These are phyloP conservation scores for Trifolium repens DNA, from an alignment of 306 rosid species.

Conservation along the genomic window DNA sequence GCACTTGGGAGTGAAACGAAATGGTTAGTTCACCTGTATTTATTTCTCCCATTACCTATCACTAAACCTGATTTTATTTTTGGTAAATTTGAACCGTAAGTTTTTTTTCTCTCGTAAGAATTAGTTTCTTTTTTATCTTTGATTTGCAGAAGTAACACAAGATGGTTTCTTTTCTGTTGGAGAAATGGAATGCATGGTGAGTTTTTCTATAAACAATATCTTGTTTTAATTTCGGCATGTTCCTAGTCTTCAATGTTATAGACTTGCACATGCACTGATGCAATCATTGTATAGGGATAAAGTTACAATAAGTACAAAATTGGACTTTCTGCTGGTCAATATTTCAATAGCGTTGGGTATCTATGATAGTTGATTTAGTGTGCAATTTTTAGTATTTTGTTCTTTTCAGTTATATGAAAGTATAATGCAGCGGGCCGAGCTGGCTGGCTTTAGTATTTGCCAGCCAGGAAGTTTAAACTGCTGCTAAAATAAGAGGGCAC, in stretches of 20 bases:
- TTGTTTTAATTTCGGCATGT: slow-evolving; percentile 21
- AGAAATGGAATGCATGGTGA: slow-evolving; percentile 99
- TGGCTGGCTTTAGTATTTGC: slow-evolving; percentile 65
- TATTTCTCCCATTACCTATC: slow-evolving; percentile 8
- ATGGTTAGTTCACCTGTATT: slow-evolving; percentile 60
- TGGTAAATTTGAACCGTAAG: slow-evolving; percentile 8
- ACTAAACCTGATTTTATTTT: slow-evolving; percentile 29
- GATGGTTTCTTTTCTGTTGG: slow-evolving; percentile 99
- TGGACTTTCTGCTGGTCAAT: background rate
- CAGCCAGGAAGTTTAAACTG: slow-evolving; percentile 73
- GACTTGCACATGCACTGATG: slow-evolving; percentile 24
- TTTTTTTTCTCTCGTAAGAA: slow-evolving; percentile 7
- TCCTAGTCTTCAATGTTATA: slow-evolving; percentile 25
- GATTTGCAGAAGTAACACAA: slow-evolving; percentile 87
- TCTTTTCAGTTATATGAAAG: background rate
- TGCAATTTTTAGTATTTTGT: slow-evolving; percentile 3
- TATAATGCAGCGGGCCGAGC: slow-evolving; percentile 78
- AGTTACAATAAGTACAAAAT: slow-evolving; percentile 5
- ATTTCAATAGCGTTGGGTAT: slow-evolving; percentile 21
- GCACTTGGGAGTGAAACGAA: slow-evolving; percentile 94
- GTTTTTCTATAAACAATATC: slow-evolving; percentile 45
- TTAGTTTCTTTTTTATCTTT: slow-evolving; percentile 41
- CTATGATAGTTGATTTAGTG: slow-evolving; percentile 19
- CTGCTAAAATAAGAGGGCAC: slow-evolving; percentile 67
- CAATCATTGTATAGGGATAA: slow-evolving; percentile 14